Base-by-base conservation (phyloP, 2,329 filamentous ascomycete genomes). In the Aschersonia sp. region DNA sequence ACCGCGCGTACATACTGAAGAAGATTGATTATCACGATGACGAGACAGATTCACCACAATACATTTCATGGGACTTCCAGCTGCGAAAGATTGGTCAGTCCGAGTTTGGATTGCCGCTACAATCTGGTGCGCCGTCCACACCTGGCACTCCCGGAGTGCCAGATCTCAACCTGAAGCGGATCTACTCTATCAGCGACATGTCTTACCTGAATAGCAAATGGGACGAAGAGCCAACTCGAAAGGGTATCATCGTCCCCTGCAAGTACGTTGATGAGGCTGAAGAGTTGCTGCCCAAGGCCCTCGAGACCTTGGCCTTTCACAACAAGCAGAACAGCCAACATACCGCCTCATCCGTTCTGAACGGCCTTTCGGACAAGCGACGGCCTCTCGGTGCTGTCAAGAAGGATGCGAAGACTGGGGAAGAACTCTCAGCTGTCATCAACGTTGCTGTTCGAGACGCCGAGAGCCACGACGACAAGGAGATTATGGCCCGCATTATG, bases 111-210 rank as follows among this genome's bases (percentile, higher is more conserved):
- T 72, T 94, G 52, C 83, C 87, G 8, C 65, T 89, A 11, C 78
- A 82, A 60, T 88, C 87, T 2, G 83, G 83, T 12, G 83, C 84
- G 53, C 86, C 90, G 32, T 94, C 88, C 8, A 84, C 86, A 5
- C 87, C 88, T n/a, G 79, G 79, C 43, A 90, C 85, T 2, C 85
- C 85, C 11, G 75, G 72, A 30, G 73, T 73, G 51, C 45, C 48
- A 6, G 76, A 79, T 49, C 72, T 72, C 54, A 65, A 68, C 52
- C 84, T 89, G 65, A 86, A 87, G 69, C 81, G 89, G 56, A 84
- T 97, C 59, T 81, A 85, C 69, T 97, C 92, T 47, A 92, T 98
- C 65, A 95, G 88, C 64, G 92, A 98, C 62, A 87, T 98, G 84
- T 87, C 87, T 12, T 95, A 94, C 65, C 71, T 95, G 51, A 74